Evolutionary conservation across 202 grass and related monocot genomes (phyloP).

Genomic region (Panicum hallii): DNA sequence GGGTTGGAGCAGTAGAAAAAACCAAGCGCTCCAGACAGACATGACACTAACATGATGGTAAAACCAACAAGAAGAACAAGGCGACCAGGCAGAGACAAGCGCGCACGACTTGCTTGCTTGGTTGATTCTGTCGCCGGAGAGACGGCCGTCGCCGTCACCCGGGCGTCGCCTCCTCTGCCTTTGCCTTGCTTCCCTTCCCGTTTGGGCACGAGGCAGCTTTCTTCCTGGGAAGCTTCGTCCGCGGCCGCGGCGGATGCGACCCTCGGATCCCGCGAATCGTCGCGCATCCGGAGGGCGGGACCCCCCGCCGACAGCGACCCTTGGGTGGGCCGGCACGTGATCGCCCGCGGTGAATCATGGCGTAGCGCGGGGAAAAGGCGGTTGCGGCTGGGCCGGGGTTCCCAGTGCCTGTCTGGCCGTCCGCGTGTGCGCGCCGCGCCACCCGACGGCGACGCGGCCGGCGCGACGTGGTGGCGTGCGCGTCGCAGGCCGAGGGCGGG

Average conservation of each 20-base stretch:
- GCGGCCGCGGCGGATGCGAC: background rate
- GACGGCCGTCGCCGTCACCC: background rate
- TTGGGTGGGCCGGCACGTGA: background rate
- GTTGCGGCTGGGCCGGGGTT: background rate
- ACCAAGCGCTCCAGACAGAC: background rate
- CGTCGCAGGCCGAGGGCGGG: background rate
- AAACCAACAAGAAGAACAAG: conserved; percentile 17
- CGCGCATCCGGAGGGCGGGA: background rate
- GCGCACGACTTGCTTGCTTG: background rate
- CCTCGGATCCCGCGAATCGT: conserved; percentile 2
- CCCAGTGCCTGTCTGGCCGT: background rate
- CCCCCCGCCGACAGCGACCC: conserved; percentile 9
- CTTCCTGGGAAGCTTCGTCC: conserved; percentile 33
- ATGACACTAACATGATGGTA: background rate
- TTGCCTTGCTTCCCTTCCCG: background rate
- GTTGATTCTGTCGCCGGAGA: background rate
- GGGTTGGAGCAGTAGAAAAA: background rate
- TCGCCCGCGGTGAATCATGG: background rate
- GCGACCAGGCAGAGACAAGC: background rate
- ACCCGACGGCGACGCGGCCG: conserved; percentile 4
- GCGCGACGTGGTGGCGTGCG: conserved; percentile 51
- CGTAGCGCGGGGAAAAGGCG: background rate
- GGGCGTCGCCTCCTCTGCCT: background rate
- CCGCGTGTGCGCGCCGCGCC: background rate
- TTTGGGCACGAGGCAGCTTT: background rate